Conservation (phyloP, 495 filamentous ascomycete species). For the Aspergillus diversus region DNA sequence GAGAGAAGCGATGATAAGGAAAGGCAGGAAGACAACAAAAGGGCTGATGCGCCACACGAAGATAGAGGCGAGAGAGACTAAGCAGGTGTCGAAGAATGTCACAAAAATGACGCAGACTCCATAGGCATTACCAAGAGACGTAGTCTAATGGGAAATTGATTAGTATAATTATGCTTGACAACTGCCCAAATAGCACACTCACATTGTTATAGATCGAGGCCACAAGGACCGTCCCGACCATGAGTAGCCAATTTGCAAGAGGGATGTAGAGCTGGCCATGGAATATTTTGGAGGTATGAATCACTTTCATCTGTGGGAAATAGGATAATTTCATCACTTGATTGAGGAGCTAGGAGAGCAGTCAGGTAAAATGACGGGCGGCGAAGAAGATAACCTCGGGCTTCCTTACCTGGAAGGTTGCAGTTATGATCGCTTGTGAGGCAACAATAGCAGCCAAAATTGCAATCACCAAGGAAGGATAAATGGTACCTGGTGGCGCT, state of each 20-base stretch:
- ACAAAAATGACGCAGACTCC: conserved; percentile 75
- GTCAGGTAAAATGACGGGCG: background rate
- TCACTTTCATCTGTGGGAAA: conserved; percentile 71
- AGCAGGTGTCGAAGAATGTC: conserved; percentile 72
- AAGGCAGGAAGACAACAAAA: conserved; percentile 60
- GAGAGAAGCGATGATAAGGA: conserved; percentile 61
- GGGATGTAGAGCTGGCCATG: conserved; percentile 76
- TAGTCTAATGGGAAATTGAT: conserved; percentile 36
- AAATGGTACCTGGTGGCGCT: conserved; percentile 67
- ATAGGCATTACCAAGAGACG: conserved; percentile 53
- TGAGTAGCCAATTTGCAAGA: conserved; percentile 71
- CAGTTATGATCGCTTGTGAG: conserved; percentile 78
- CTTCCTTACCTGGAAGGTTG: conserved; percentile 57
- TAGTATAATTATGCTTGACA: conserved; percentile 26
- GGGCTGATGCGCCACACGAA: conserved; percentile 67
- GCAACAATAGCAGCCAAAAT: conserved; percentile 74
- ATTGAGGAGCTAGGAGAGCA: conserved; percentile 56
- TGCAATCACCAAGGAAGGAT: conserved; percentile 65
- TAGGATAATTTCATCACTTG: conserved; percentile 77
- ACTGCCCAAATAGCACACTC: no score
- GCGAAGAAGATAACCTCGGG: background rate
- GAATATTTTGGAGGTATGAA: conserved; percentile 67
- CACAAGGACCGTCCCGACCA: conserved; percentile 74
- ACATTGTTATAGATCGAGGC: conserved; percentile 72
- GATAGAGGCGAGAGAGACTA: conserved; percentile 68